Evolutionary conservation across 2,329 filamentous ascomycete genomes (phyloP).

Genomic region (Paradendryphiella salina): DNA sequence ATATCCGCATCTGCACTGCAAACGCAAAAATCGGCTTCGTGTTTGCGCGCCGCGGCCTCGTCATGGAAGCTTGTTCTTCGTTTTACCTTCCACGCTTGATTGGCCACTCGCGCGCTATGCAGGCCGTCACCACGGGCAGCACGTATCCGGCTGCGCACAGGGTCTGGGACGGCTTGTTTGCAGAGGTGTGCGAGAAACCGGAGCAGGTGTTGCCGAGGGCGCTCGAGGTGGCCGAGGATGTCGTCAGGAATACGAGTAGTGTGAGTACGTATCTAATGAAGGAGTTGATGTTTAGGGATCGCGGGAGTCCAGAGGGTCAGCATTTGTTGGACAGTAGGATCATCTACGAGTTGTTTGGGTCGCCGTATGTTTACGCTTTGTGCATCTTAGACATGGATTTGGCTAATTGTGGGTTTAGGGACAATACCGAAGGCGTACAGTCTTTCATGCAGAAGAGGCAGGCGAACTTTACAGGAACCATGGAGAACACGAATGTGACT

Average conservation of each 20-base stretch:
- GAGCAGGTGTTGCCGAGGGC: slow-evolving; percentile 66
- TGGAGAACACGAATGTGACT: slow-evolving; percentile 62
- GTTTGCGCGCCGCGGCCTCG: slow-evolving; percentile 69
- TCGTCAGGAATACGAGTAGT: slow-evolving; percentile 66
- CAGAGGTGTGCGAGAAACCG: slow-evolving; percentile 62
- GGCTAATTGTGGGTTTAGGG: slow-evolving; percentile 46
- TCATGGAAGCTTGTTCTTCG: slow-evolving; percentile 71
- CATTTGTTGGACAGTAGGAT: slow-evolving; percentile 70
- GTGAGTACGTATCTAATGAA: slow-evolving; percentile 69
- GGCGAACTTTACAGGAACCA: slow-evolving; percentile 63
- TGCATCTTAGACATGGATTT: background rate
- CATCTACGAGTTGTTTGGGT: slow-evolving; percentile 64
- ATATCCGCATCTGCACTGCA: slow-evolving; percentile 57
- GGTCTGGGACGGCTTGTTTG: slow-evolving; percentile 65
- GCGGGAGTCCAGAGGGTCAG: slow-evolving; percentile 65
- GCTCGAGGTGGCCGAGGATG: slow-evolving; percentile 67
- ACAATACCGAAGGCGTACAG: slow-evolving; percentile 67
- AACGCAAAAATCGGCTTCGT: slow-evolving; percentile 73
- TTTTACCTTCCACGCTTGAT: slow-evolving; percentile 74
- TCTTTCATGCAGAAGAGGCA: slow-evolving; percentile 72
- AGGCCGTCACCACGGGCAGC: slow-evolving; percentile 68
- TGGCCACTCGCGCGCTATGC: slow-evolving; percentile 65
- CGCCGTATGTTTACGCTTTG: slow-evolving; percentile 40
- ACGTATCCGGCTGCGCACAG: slow-evolving; percentile 58
- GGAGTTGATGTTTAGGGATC: slow-evolving; percentile 68